Conservation (phyloP, 2,329 filamentous ascomycete genomes). For the Alternaria metachromatica region DNA sequence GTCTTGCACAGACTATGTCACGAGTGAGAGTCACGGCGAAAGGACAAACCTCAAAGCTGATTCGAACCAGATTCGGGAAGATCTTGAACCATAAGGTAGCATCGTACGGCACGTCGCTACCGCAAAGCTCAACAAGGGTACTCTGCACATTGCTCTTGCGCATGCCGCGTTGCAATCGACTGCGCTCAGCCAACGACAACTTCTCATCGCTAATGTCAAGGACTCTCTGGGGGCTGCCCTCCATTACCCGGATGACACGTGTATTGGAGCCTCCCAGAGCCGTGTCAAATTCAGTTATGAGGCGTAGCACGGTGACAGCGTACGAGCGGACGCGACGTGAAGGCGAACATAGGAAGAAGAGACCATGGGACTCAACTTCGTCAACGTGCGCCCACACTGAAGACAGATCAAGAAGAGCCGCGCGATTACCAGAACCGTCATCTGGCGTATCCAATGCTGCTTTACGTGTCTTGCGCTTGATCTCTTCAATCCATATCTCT, state of each 20-base stretch:
- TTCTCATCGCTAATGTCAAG: constrained; percentile 93
- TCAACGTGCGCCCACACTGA: constrained; percentile 93
- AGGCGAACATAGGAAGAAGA: constrained; percentile 97
- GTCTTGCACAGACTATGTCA: constrained; percentile 89
- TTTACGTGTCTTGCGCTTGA: constrained; percentile 82
- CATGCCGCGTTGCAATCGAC: constrained; percentile 87
- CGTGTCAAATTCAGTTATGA: constrained; percentile 92
- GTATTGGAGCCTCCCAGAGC: constrained; percentile 82
- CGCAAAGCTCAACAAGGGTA: constrained; percentile 90
- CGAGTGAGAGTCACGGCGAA: constrained; percentile 90
- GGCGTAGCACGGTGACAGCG: constrained; percentile 87
- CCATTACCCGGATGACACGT: constrained; percentile 88
- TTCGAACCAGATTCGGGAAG: constrained; percentile 91
- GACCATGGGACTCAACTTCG: constrained; percentile 92
- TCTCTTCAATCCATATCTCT: constrained; percentile 97
- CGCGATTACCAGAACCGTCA: constrained; percentile 74
- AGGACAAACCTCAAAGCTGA: constrained; percentile 88
- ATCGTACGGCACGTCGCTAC: constrained; percentile 93
- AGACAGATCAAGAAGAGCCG: constrained; percentile 81
- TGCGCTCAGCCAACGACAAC: constrained; percentile 88
- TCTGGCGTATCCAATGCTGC: constrained; percentile 66
- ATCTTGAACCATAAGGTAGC: constrained; percentile 97
- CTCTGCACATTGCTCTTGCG: constrained; percentile 83
- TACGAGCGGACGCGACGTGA: constrained; percentile 87
- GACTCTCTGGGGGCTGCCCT: constrained; percentile 85